Evolutionary conservation across 805 yeast genomes (phyloP), one percentile per base, ranked within the genome.

Genomic region (Lachancea thermotolerans): DNA sequence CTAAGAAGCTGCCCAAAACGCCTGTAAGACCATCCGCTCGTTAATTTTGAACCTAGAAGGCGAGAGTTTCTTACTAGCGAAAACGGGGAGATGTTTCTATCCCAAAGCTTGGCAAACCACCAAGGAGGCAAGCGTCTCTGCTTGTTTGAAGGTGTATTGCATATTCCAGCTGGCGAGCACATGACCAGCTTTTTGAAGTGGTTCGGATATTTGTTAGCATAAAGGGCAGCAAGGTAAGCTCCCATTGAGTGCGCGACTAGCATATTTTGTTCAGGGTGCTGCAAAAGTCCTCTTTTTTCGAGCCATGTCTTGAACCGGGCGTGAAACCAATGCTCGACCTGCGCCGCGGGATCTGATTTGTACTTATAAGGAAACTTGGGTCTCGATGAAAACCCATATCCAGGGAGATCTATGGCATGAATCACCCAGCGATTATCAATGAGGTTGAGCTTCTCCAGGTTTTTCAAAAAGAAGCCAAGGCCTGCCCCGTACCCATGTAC

Each of bases 401-500:
- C 99, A 2, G 88, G 74, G 41, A 90, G 66, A 58, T 93, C 98
- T 2, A 91, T 74, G 0, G 96, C 85, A 66, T 88, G 96, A 38
- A 90, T 71, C 45, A 82, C 74, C 86, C 91, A 84, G 37, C 73
- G 66, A 25, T 74, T 67, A 25, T 64, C 54, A 11, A 53, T 15
- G 18, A 62, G 54, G 1, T 74, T 62, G 27, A 82, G 62, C 2
- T 66, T 68, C 49, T 82, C 84, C 47, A 85, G 74, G 64, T 88
- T 91, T 55, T 81, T 82, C 44, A 83, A 67, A 56, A 82, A 93
- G 53, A 89, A 82, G 0, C 96, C 97, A 28, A 88, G 67, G 1
- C 95, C 93, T 0, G 98, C 97, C 3, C 96, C 98, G 59, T 91
- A 91, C 0, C 99, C 99, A 64, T 93, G 99, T 10, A 90, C 71